A percentile compares a stretch with the other conserved stretches of the same genome.
Evolutionary conservation across 1,284 basidiomycete genomes (phyloP).

Genomic region (Pisolithus thermaeus): DNA sequence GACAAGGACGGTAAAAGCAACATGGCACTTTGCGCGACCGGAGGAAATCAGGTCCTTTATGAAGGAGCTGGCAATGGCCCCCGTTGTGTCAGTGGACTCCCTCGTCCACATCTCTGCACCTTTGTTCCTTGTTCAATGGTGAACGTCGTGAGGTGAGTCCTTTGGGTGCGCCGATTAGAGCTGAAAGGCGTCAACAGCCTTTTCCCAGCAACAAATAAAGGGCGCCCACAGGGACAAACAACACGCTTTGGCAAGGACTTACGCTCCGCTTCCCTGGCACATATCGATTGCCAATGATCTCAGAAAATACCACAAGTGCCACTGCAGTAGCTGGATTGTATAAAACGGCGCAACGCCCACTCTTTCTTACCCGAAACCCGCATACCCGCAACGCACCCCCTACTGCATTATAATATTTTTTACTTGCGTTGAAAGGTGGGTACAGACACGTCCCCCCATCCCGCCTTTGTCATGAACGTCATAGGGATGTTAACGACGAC

Average conservation of each 20-base stretch:
- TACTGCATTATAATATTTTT: not conserved
- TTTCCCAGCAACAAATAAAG: slow-evolving; percentile 30
- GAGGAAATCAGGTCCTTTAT: not conserved
- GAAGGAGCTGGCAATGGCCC: not conserved
- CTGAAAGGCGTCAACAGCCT: slow-evolving; percentile 10
- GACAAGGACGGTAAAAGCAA: not conserved
- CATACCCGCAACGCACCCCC: not conserved
- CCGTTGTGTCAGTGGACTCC: not conserved
- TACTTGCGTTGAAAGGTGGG: slow-evolving; percentile 4
- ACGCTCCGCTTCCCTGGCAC: slow-evolving; percentile 9
- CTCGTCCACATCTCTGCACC: slow-evolving; percentile 1
- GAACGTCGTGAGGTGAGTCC: slow-evolving; percentile 7
- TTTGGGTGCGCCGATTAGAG: slow-evolving; percentile 2
- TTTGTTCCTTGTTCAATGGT: slow-evolving; percentile 5
- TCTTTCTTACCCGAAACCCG: slow-evolving; percentile 2
- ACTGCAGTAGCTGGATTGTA: slow-evolving; percentile 18
- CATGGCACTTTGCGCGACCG: slow-evolving; percentile 8
- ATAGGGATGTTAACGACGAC: not conserved
- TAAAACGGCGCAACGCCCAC: slow-evolving; percentile 16
- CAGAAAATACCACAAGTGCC: slow-evolving; percentile 16
- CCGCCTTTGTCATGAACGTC: not conserved
- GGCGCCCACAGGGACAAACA: slow-evolving; percentile 42
- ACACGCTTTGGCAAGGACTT: slow-evolving; percentile 15
- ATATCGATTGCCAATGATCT: slow-evolving; percentile 27
- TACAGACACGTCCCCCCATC: not conserved